Conservation (phyloP, 345 rosid species). For the Gossypium ekmanianum region DNA sequence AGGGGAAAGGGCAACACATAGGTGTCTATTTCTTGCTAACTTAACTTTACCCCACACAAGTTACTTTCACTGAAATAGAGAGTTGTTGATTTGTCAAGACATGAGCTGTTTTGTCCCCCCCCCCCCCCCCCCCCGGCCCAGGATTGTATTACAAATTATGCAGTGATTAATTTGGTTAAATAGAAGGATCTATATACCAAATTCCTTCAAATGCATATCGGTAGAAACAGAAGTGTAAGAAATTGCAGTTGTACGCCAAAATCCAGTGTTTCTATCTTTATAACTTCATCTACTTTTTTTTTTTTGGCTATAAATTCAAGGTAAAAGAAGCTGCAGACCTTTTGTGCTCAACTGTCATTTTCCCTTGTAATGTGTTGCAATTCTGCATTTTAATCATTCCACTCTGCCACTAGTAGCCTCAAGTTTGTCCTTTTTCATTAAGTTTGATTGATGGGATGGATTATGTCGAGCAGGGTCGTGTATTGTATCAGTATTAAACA, state of each 20-base stretch:
- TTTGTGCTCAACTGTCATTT: neutral
- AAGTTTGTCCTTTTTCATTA: no score
- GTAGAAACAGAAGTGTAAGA: neutral
- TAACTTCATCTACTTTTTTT: neutral
- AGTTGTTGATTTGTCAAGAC: slow-evolving; percentile 2
- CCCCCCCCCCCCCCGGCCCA: no score
- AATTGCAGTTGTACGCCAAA: neutral
- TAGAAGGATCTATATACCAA: neutral
- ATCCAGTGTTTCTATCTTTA: neutral
- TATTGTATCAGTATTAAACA: no score
- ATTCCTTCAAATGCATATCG: neutral
- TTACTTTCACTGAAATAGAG: no score
- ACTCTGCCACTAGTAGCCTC: no score
- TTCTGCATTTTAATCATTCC: no score
- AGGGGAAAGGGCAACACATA: no score
- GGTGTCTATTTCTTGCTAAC: no score
- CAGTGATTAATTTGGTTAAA: neutral
- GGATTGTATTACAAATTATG: neutral
- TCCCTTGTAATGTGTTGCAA: neutral
- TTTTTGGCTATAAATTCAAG: neutral
- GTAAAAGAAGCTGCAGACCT: neutral
- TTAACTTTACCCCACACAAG: no score
- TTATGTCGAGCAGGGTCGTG: no score
- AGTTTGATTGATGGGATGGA: no score
- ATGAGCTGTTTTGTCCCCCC: neutral